Evolutionary conservation across 345 rosid genomes (phyloP).

Genomic region (Citrus unshiu): DNA sequence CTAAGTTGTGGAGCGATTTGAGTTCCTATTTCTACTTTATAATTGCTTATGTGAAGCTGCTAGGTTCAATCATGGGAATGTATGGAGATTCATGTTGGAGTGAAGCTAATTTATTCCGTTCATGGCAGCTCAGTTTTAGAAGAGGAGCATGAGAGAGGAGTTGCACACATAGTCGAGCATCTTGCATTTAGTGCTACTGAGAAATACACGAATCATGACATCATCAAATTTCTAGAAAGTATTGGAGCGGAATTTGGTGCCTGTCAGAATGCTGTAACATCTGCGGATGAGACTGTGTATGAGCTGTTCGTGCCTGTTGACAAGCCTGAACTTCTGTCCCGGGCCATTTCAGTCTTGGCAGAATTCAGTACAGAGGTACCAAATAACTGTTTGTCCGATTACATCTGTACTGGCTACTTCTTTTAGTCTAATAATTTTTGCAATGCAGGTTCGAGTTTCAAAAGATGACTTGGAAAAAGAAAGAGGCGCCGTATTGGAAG

Average conservation of each 20-base stretch:
- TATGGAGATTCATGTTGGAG: background rate
- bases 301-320: constrained; percentile 92
- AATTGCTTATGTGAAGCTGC: background rate
- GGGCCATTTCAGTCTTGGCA: constrained; percentile 79
- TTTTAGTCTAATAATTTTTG: background rate
- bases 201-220: constrained; percentile 82
- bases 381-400: background rate
- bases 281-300: constrained; percentile 87
- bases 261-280: constrained; percentile 88
- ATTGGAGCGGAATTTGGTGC: constrained; percentile 96
- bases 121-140: constrained; percentile 96
- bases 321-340: constrained; percentile 69
- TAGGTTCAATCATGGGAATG: background rate
- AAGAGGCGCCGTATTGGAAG: constrained; percentile 95
- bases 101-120: constrained; percentile 36
- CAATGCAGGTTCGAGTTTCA: constrained; percentile 67
- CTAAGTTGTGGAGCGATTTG: background rate
- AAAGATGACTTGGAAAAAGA: constrained; percentile 87
- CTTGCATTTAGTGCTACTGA: constrained; percentile 92
- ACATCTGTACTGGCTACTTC: background rate
- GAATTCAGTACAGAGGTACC: constrained; percentile 87
- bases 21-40: background rate
- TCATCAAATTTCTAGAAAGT: constrained; percentile 87
- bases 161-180: constrained; percentile 94
- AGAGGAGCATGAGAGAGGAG: constrained; percentile 94